phyloP scores from a whole-genome alignment of 2,329 filamentous ascomycete genomes.

The Xylaria sp. region DNA sequence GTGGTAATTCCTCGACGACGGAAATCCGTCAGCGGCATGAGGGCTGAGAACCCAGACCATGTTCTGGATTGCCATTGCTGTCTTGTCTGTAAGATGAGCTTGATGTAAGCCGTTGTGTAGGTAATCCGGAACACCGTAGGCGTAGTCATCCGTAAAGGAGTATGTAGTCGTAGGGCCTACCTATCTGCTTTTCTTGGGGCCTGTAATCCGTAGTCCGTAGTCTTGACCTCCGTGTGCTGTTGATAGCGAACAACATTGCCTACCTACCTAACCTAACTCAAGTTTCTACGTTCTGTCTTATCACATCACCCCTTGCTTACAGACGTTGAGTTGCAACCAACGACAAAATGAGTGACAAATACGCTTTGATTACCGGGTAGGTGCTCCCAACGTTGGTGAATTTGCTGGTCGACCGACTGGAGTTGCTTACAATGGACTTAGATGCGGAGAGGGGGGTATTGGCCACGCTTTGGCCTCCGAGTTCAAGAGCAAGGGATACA shows the following conservation, averaged over 20 bases:
- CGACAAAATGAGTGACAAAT: neutral
- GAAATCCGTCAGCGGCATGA: neutral
- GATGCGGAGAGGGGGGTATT: conserved; percentile 21
- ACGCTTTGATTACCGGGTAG: conserved; percentile 1
- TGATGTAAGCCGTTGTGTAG: too few species aligned
- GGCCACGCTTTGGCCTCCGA: conserved; percentile 19
- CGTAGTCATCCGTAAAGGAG: neutral
- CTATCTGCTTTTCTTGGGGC: too few species aligned
- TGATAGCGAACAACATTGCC: neutral
- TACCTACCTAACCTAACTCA: neutral
- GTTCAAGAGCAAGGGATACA: conserved; percentile 4
- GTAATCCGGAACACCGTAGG: too few species aligned
- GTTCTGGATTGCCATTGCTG: too few species aligned
- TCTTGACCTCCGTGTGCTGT: neutral
- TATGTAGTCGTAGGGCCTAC: too few species aligned
- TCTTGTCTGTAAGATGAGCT: too few species aligned
- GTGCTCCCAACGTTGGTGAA: neutral
- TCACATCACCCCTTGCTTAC: too few species aligned
- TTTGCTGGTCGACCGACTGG: neutral
- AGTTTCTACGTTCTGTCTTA: too few species aligned
- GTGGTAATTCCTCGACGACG: neutral
- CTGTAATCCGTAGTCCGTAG: neutral
- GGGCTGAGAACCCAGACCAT: too few species aligned
- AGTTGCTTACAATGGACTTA: neutral
- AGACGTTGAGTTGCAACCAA: neutral